Evolutionary conservation across 2,329 filamentous ascomycete species (phyloP), one percentile per base, ranked within the genome.

Genomic region (Xylariomycetidae sp.): DNA sequence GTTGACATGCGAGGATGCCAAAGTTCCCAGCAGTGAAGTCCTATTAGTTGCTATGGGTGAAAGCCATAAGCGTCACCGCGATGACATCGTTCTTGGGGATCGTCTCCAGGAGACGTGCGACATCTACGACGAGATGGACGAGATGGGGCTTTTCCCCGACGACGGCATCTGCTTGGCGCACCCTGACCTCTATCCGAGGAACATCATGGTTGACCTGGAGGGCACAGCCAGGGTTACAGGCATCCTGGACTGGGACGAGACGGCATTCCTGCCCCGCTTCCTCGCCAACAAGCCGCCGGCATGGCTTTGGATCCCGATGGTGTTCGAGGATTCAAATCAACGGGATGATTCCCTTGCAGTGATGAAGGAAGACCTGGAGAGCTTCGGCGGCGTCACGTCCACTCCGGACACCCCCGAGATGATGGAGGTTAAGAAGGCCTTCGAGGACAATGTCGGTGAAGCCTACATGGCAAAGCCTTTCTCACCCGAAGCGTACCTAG

Each of bases 231-330:
- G 13, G 10, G 18, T 30, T 4, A 30, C 28, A 6, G 28, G 28
- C 6, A 30, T 30, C 19, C 28, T 30, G 8, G 28, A 30, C 28
- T 30, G 28, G 28, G 28, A 30, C 18, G 28, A 30, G 10, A 12
- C 28, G 13, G 14, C 18, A n/a, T 30, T 30, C 17, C 16, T 19
- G 14, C 28, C 28, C 13, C 10, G 14, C 10, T 30, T 19, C 14
- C 14, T 30, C 4, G 18, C 14, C 14, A 19, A 16, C 10, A 17
- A 16, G 28, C 28, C 28, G 6, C 28, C 28, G 7, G 13, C 18
- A 10, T 30, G 28, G 28, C 15, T 30, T 12, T 30, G 28, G 28
- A 23, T 8, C 20, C 20, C 20, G 20, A n/a, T 8, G 20, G n/a
- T n/a, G n/a, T n/a, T n/a, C n/a, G n/a, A n/a, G n/a, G n/a, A n/a